Evolutionary conservation across 2,329 filamentous ascomycete species (phyloP), one percentile per base, ranked within the genome.

Genomic region (Chaetothyriales sp.): DNA sequence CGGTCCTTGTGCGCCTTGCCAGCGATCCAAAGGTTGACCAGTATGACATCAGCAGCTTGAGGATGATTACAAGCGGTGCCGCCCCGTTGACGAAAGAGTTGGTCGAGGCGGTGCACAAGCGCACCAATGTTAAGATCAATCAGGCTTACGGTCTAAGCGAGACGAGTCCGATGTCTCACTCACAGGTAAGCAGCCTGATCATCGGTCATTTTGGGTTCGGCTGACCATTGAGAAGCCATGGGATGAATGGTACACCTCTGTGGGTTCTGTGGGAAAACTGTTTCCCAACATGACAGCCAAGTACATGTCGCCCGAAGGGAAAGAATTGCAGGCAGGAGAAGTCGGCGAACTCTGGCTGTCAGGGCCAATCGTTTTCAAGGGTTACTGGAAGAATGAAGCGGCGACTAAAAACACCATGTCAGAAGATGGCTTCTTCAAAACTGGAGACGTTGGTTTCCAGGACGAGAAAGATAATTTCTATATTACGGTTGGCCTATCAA

Each of bases 61-160:
- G 85, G 48, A 89, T 89, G 79, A 74, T 95, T 73, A 92, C 89
- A 67, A 89, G 81, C 1, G 90, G 86, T 20, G 90, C 89, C 0
- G 89, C 90, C 0, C 90, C 90, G 0, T 72, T 95, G 44, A 90
- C 87, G 0, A 73, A 74, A 43, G 88, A 95, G 56, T 76, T 97
- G 2, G 85, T 92, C 1, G 80, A 88, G 50, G 77, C 81, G 5
- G 78, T 92, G 2, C 86, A 87, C 73, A 68, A 77, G 19, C 79
- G 89, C 8, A 78, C 92, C 54, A 81, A 81, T 48, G 75, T 94
- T 20, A 83, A 83, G 4, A 81, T 95, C 56, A 95, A 94, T 72
- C 90, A 97, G 69, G 89, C 86, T 18, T 97, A 95, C 64, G 90
- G 90, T 0, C 75, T 97, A 8, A 88, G 82, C 5, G 90, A 97